Evolutionary conservation across 2,329 filamentous ascomycete species (phyloP).

Genomic region (Juglanconis juglandina): DNA sequence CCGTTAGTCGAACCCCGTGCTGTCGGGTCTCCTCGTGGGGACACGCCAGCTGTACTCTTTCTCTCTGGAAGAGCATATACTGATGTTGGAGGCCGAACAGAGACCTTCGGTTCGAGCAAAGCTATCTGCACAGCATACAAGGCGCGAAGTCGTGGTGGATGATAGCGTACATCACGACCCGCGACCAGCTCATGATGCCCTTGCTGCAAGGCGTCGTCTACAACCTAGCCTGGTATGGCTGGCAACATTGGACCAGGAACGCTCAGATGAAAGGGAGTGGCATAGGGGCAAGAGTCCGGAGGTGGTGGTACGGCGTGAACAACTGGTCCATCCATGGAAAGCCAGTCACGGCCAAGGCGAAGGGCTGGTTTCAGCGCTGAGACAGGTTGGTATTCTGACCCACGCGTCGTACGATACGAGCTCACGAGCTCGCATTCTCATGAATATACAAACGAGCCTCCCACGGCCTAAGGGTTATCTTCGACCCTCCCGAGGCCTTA

Average conservation of each 20-base stretch:
- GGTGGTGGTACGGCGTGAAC: conserved; percentile 96
- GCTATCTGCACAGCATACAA: conserved; percentile 87
- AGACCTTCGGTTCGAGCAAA: conserved; percentile 97
- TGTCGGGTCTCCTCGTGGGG: neutral
- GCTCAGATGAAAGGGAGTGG: conserved; percentile 73
- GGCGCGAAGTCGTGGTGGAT: conserved; percentile 75
- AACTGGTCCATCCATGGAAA: conserved; percentile 67
- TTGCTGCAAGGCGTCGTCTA: conserved; percentile 83
- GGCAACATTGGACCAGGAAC: conserved; percentile 83
- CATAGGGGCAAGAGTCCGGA: conserved; percentile 70
- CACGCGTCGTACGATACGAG: neutral
- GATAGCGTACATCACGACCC: conserved; percentile 77
- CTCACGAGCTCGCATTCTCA: conserved; percentile 1
- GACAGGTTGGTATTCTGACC: conserved; percentile 13
- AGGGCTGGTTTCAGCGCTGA: conserved; percentile 12
- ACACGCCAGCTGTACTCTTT: neutral
- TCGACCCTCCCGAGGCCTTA: conserved; percentile 1
- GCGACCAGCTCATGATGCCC: conserved; percentile 88
- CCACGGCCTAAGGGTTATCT: conserved; percentile 29
- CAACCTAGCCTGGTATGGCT: conserved; percentile 79
- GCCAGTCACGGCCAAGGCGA: conserved; percentile 7
- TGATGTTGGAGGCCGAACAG: neutral
- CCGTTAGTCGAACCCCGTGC: conserved; percentile 40
- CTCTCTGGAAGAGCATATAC: neutral
- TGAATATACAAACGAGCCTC: conserved; percentile 32